phyloP scores from a whole-genome alignment of 345 rosid genomes.

The Zanthoxylum bungeanum region DNA sequence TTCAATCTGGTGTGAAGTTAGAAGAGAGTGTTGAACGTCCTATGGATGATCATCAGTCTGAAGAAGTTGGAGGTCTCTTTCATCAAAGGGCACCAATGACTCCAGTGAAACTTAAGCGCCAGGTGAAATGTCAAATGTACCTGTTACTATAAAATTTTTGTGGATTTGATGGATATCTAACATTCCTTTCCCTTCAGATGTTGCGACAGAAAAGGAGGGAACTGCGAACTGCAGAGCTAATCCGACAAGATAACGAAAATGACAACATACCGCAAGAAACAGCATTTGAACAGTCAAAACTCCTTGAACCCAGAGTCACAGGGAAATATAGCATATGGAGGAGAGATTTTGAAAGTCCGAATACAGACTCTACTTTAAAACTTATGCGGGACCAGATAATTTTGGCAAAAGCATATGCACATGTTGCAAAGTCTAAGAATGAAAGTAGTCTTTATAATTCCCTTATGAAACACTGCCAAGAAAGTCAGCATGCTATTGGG shows the following conservation, averaged over 20 bases:
- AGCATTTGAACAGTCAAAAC: constrained; percentile 58
- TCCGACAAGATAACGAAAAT: constrained; percentile 54
- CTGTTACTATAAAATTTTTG: constrained; percentile 5
- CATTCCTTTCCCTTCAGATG: constrained; percentile 39
- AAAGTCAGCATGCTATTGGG: constrained; percentile 63
- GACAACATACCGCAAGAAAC: constrained; percentile 54
- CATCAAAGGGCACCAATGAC: constrained; percentile 31
- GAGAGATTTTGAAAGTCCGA: constrained; percentile 80
- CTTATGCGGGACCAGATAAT: constrained; percentile 97
- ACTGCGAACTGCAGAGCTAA: constrained; percentile 57
- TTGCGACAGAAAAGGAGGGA: constrained; percentile 62
- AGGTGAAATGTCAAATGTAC: constrained; percentile 43
- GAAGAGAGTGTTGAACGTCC: constrained; percentile 34
- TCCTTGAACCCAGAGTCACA: constrained; percentile 45
- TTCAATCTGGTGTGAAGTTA: constrained; percentile 25
- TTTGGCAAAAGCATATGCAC: constrained; percentile 93
- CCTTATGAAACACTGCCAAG: constrained; percentile 55
- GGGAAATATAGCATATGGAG: constrained; percentile 95
- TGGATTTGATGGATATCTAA: constrained; percentile 26
- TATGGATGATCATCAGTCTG: constrained; percentile 25
- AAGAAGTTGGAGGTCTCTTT: constrained; percentile 29
- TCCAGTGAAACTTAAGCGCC: constrained; percentile 86
- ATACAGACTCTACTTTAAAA: constrained; percentile 78
- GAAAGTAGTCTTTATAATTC: constrained; percentile 51
- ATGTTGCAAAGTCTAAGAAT: constrained; percentile 73